Base-by-base conservation (phyloP, 805 yeast species). In the Cyberlindnera nakhonratchasimensis region DNA sequence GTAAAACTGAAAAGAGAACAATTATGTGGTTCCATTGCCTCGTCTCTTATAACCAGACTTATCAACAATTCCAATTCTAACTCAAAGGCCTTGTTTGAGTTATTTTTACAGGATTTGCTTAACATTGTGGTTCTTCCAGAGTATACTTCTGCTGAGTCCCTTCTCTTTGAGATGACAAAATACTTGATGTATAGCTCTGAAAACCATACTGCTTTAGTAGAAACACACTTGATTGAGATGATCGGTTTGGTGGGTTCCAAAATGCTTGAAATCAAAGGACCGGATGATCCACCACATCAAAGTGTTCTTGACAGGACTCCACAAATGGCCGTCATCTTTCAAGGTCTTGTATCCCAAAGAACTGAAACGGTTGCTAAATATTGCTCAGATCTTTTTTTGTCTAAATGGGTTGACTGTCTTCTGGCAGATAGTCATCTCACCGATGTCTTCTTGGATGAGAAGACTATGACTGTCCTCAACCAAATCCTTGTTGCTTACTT, bases 211-310 rank as follows among this genome's bases (percentile, higher is more conserved):
- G 63, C 73, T 1, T 45, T 56, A 11, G 62, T 73, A 6, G 84
- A 79, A 45, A 65, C 79, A 0, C 70, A 69, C 46, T 67, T 77
- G 4, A 58, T 86, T 38, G 90, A 84, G 41, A 52, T 79, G 48
- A 61, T 79, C n/a, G 89, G 91, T 0, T 43, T 63, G 12, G 72
- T 82, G 20, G 89, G 86, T 0, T 69, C 74, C 3, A 67, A 65
- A 29, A 68, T 82, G 37, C 53, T 74, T 18, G 58, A 61, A 5
- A 39, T 75, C 13, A 69, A 59, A 40, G 52, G 61, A 3, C 33
- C 47, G 14, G 45, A 43, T 13, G 57, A 54, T 10, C 33, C 29
- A 1, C 36, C 29, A 3, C 3, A 6, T 2, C 37, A 31, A 12
- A 24, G 21, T 31, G 12, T 17, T 2, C 28, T 31, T 22, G 28